A percentile compares a stretch with the other conserved stretches of the same genome.
Conservation (phyloP, 371 early-diverging fungal species). For the Mortierella sp. region DNA sequence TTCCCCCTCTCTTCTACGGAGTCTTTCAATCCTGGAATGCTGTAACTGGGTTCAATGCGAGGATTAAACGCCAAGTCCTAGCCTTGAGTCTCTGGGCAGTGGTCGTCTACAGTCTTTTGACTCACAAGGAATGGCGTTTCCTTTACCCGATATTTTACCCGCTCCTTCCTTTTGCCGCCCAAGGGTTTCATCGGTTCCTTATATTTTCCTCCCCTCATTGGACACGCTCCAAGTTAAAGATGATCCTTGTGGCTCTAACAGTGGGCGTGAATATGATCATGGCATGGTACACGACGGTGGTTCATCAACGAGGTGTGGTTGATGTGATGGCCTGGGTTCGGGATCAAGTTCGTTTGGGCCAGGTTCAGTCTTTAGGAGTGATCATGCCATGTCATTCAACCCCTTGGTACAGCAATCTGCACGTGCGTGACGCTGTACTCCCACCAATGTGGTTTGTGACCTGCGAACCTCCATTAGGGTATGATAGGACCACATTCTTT, state of each 20-base stretch:
- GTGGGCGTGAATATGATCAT: slow-evolving; percentile 73
- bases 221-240: slow-evolving; percentile 6
- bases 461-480: slow-evolving; percentile 88
- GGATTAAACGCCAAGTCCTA: slow-evolving; percentile 36
- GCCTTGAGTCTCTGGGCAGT: slow-evolving; percentile 62
- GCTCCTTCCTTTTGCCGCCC: slow-evolving; percentile 70
- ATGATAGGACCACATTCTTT: slow-evolving; percentile 10
- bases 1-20: slow-evolving; percentile 70
- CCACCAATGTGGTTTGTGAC: slow-evolving; percentile 85
- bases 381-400: slow-evolving; percentile 98
- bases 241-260: slow-evolving; percentile 35
- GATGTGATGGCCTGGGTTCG: slow-evolving; percentile 84
- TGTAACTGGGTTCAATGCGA: slow-evolving; percentile 19
- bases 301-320: slow-evolving; percentile 94
- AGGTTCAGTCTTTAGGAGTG: slow-evolving; percentile 65
- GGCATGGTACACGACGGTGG: slow-evolving; percentile 73
- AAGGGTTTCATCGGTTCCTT: slow-evolving; percentile 71
- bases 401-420: slow-evolving; percentile 85
- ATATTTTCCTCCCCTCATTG: slow-evolving; percentile 62
- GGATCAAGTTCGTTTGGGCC: slow-evolving; percentile 45
- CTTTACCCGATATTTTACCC: slow-evolving; percentile 87
- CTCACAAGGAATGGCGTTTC: slow-evolving; percentile 96
- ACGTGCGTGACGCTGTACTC: slow-evolving; percentile 51
- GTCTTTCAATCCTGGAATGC: slow-evolving; percentile 24
- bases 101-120: slow-evolving; percentile 74